phyloP scores from a whole-genome alignment of 2,329 filamentous ascomycete species.

The Fusarium denticulatum region DNA sequence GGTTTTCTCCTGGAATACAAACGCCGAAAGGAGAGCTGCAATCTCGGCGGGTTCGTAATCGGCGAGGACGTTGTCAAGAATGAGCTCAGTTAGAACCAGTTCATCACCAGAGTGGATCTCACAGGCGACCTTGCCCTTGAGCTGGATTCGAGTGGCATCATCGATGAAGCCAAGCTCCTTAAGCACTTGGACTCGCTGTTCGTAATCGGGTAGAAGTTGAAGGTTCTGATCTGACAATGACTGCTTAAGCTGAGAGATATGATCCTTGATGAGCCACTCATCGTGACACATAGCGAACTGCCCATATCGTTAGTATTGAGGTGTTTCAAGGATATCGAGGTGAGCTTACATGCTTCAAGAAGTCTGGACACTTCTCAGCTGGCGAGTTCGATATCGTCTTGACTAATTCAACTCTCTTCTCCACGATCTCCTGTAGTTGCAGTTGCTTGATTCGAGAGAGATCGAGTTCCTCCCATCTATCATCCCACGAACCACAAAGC shows the following conservation, averaged over 20 bases:
- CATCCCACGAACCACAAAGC: slow-evolving; percentile 78
- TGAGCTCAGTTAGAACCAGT: slow-evolving; percentile 92
- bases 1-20: slow-evolving; percentile 98
- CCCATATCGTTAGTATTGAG: slow-evolving; percentile 52
- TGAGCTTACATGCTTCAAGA: slow-evolving; percentile 83
- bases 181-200: slow-evolving; percentile 91
- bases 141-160: slow-evolving; percentile 83
- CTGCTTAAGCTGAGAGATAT: slow-evolving; percentile 86
- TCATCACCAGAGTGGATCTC: slow-evolving; percentile 98
- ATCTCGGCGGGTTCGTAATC: slow-evolving; percentile 97
- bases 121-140: slow-evolving; percentile 98
- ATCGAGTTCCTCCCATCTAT: slow-evolving; percentile 85
- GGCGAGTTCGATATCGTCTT: slow-evolving; percentile 70
- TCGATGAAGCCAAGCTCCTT: slow-evolving; percentile 95
- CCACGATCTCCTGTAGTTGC: slow-evolving; percentile 80
- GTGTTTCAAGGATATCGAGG: neutral
- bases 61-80: slow-evolving; percentile 95
- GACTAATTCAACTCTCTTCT: slow-evolving; percentile 73
- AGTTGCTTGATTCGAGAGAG: slow-evolving; percentile 85
- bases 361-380: slow-evolving; percentile 77
- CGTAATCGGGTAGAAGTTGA: slow-evolving; percentile 93
- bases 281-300: slow-evolving; percentile 96
- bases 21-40: slow-evolving; percentile 89
- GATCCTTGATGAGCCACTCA: slow-evolving; percentile 95
- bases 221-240: slow-evolving; percentile 96